Conservation (phyloP, 257 asterid genomes). For the Coffea canephora region DNA sequence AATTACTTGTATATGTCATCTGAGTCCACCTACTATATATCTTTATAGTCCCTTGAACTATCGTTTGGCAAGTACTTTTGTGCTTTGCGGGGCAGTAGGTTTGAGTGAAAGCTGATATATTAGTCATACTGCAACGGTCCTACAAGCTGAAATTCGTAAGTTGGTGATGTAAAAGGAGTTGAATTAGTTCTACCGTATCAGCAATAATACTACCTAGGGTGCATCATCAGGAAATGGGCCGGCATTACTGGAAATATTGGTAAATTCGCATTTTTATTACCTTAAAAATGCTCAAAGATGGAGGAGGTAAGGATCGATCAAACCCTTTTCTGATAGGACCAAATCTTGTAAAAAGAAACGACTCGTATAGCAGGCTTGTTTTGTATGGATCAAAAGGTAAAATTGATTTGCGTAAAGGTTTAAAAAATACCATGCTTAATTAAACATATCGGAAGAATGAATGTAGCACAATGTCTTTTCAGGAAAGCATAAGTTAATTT, state of each 20-base stretch:
- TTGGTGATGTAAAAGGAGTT: background rate
- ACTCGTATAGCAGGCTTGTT: background rate
- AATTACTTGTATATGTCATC: background rate
- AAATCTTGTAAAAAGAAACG: background rate
- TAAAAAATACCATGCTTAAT: background rate
- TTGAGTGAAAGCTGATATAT: background rate
- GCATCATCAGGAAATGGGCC: background rate
- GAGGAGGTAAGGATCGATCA: background rate
- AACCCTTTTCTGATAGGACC: background rate
- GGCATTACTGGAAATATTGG: background rate
- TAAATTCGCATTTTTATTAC: background rate
- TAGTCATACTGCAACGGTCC: background rate
- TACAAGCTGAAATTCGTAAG: background rate
- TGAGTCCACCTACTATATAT: background rate
- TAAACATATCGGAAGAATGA: background rate
- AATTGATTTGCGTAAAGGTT: background rate
- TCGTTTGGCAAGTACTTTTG: background rate
- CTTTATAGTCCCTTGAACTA: background rate
- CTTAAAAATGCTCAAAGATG: background rate
- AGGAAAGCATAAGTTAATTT: no score
- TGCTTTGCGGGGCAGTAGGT: background rate
- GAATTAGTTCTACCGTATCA: background rate
- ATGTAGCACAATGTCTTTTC: background rate
- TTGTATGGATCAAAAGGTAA: background rate
- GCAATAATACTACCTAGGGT: background rate